A percentile compares a stretch with the other conserved stretches of the same genome.
Evolutionary conservation across 23 red algal species (phyloP).

Genomic region (Gracilaria caudata): DNA sequence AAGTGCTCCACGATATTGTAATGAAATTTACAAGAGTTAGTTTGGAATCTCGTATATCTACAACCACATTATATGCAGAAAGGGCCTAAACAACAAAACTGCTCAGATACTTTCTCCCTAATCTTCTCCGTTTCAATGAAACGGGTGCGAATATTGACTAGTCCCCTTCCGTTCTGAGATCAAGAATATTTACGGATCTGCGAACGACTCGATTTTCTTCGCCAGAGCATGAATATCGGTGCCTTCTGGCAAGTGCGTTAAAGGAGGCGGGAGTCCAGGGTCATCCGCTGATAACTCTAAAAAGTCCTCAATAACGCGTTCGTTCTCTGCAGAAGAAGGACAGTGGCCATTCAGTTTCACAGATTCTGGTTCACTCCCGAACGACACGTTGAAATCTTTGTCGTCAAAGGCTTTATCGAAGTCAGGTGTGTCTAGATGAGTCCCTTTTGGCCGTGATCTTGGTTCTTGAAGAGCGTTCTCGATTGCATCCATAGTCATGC

Average conservation of each 20-base stretch:
- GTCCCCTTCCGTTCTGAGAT: background rate
- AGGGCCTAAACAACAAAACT: too few relatives aligned
- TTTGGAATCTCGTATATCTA: too few relatives aligned
- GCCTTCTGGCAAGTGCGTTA: constrained; percentile 66
- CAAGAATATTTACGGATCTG: background rate
- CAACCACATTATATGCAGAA: too few relatives aligned
- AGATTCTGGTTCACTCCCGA: background rate
- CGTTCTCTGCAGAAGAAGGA: background rate
- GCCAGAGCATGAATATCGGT: constrained; percentile 77
- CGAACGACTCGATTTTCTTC: constrained; percentile 59
- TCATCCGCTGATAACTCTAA: constrained; percentile 61
- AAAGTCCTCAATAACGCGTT: constrained; percentile 66
- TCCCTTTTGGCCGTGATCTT: constrained; percentile 4
- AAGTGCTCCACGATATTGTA: too few relatives aligned
- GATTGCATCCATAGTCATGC: constrained; percentile 61
- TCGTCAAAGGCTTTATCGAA: constrained; percentile 30
- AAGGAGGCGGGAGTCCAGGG: constrained; percentile 38
- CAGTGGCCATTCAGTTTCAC: constrained; percentile 20
- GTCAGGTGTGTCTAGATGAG: constrained; percentile 34
- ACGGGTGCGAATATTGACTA: background rate
- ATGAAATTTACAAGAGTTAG: too few relatives aligned
- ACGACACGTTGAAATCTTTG: constrained; percentile 1
- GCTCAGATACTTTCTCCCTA: too few relatives aligned
- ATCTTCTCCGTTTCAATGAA: background rate
- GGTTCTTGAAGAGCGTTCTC: constrained; percentile 36